Percentiles rank a stretch among this genome's conserved stretches.
phyloP scores from a whole-genome alignment of 768 basidiomycete genomes.

The Trametopsis cervina region DNA sequence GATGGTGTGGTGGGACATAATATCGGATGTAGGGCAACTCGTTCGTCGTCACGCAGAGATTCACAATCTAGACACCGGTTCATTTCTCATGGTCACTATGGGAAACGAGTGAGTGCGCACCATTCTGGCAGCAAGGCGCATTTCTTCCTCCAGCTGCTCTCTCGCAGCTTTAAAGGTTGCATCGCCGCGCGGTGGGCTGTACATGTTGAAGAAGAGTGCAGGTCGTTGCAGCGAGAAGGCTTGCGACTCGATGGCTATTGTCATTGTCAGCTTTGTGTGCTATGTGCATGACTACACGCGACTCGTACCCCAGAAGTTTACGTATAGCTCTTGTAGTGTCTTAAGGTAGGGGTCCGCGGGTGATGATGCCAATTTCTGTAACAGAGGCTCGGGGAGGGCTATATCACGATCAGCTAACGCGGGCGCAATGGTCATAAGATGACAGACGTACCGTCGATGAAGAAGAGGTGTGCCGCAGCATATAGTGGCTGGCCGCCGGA shows the following conservation, averaged over 20 bases:
- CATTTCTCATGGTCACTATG: background rate
- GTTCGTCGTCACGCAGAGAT: constrained; percentile 82
- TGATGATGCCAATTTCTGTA: constrained; percentile 67
- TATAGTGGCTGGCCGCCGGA: constrained; percentile 59
- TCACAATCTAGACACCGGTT: constrained; percentile 54
- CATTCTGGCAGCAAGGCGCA: constrained; percentile 66
- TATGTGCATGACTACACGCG: background rate
- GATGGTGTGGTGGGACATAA: constrained; percentile 78
- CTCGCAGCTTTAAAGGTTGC: constrained; percentile 60
- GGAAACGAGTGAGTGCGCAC: constrained; percentile 32
- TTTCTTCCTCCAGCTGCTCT: constrained; percentile 79
- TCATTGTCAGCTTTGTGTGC: background rate
- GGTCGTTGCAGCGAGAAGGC: constrained; percentile 77
- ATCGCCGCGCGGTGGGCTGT: constrained; percentile 74
- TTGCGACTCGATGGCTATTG: constrained; percentile 76
- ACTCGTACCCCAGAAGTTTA: constrained; percentile 92
- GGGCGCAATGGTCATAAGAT: background rate
- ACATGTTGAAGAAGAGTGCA: constrained; percentile 80
- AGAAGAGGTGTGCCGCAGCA: constrained; percentile 84
- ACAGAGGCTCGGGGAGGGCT: constrained; percentile 77
- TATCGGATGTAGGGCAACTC: constrained; percentile 94
- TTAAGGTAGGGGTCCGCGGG: constrained; percentile 74
- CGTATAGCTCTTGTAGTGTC: constrained; percentile 76
- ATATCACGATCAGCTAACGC: background rate
- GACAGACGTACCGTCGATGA: constrained; percentile 68